Evolutionary conservation across 164 flowering plant genomes (phyloP).

Genomic region (Chimonanthus salicifolius): DNA sequence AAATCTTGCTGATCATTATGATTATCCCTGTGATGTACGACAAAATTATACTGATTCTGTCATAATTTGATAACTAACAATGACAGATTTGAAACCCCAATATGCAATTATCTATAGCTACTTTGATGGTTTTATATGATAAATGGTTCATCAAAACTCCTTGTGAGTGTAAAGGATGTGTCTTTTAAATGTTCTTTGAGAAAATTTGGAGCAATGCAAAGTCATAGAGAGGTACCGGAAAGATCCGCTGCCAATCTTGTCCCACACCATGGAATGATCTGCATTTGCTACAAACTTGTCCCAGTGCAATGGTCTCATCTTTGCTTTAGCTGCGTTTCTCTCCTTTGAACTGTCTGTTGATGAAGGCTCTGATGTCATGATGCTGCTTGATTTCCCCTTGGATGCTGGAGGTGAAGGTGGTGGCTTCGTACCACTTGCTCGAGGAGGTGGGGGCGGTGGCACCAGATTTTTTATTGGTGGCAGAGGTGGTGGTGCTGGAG

Average conservation of each 20-base stretch:
- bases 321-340: conserved; percentile 30
- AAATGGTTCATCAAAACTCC: not conserved
- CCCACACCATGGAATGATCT: conserved; percentile 90
- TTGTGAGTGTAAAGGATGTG: not conserved
- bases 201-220: not conserved
- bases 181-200: not conserved
- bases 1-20: too few species aligned
- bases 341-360: conserved; percentile 14
- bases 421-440: conserved; percentile 20
- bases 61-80: too few species aligned
- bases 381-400: conserved; percentile 18
- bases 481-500: conserved; percentile 10
- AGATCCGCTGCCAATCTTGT: conserved; percentile 65
- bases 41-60: too few species aligned
- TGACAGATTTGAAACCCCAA: too few species aligned
- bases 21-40: too few species aligned
- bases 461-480: conserved; percentile 23
- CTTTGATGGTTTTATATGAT: not conserved
- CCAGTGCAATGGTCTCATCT: conserved; percentile 87
- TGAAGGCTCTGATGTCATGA: conserved; percentile 15
- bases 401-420: conserved; percentile 24
- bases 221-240: conserved; percentile 45
- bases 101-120: too few species aligned
- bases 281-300: conserved; percentile 60
- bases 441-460: conserved; percentile 41